Evolutionary conservation across 768 basidiomycete genomes (phyloP), one percentile per base, ranked within the genome.

Genomic region (Agrocybe pediades): DNA sequence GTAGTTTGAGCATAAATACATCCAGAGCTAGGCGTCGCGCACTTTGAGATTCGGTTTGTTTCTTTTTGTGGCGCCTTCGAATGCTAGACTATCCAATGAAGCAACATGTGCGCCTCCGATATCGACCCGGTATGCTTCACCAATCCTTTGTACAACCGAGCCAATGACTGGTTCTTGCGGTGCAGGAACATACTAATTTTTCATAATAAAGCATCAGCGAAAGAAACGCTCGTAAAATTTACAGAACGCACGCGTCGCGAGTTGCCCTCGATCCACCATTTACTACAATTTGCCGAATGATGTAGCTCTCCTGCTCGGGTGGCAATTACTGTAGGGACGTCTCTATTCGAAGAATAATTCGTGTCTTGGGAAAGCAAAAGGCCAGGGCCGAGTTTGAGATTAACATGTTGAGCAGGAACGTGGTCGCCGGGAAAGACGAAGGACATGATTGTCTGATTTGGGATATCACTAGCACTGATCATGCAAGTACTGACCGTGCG

Each of bases 41-140:
- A 91, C 95, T 77, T 95, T 98, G 53, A 99, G 79, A 70, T 92
- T 93, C 24, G 96, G 96, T 68, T 86, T 88, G 65, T 91, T 98
- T 58, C 97, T 74, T 76, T 96, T 98, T 20, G 93, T 92, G 9
- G 95, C 97, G 2, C 94, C 90, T 67, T 98, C 96, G 66, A 99
- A 99, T 2, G 97, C 95, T 25, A 98, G 80, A 0, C 83, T 90
- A 62, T 98, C 95, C 41, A 99, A 71, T 5, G 84, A 80, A 0
- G 96, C 96, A 44, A 79, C 76, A 64, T 97, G 94, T 5, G 95
- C 89, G 23, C 87, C 79, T 2, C 95, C 95, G 56, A 99, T 92
- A 68, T 98, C 96, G 20, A 98, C 93, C 41, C 95, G 83, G 77
- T 86, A 99, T 6, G 87, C 89, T 64, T 98, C 96, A 30, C 92